Percentiles rank a stretch among this genome's conserved stretches.
Evolutionary conservation across 192 early-diverging fungal genomes (phyloP).

Genomic region (Gonapodya prolifera): DNA sequence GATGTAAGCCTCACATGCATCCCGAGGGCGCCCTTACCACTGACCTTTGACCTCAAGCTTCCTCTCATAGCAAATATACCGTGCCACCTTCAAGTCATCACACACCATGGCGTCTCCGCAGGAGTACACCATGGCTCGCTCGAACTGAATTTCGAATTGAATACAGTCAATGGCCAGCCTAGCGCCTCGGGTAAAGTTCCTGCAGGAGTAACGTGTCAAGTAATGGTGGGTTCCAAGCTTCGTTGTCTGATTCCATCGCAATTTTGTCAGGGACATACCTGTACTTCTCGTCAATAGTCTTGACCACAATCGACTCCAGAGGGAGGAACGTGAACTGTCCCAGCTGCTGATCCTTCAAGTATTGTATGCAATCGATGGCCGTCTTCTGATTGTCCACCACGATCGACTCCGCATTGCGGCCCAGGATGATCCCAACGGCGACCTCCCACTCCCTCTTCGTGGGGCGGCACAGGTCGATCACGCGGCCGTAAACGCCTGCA

Average conservation of each 20-base stretch:
- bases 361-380: conserved; percentile 91
- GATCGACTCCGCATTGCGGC: conserved; percentile 86
- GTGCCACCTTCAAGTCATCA: conserved; percentile 74
- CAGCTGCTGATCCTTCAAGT: conserved; percentile 79
- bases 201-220: background rate
- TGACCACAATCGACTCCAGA: conserved; percentile 62
- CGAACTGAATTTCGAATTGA: conserved; percentile 62
- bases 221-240: no score
- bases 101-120: conserved; percentile 89
- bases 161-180: conserved; percentile 89
- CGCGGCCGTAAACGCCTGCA: conserved; percentile 66
- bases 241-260: no score
- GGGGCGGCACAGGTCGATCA: conserved; percentile 82
- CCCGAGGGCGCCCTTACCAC: background rate
- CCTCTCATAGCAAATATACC: conserved; percentile 71
- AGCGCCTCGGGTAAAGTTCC: conserved; percentile 59
- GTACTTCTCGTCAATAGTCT: conserved; percentile 67
- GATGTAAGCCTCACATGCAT: background rate
- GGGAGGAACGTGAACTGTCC: conserved; percentile 93
- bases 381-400: conserved; percentile 85
- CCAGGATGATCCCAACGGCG: conserved; percentile 75
- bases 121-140: conserved; percentile 74
- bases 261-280: conserved; percentile 17
- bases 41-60: conserved; percentile 70
- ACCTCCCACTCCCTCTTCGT: conserved; percentile 83